These are phyloP conservation scores for Eimeria sp. DNA, from an alignment of 169 alveolate species.

Conservation along the genomic window DNA sequence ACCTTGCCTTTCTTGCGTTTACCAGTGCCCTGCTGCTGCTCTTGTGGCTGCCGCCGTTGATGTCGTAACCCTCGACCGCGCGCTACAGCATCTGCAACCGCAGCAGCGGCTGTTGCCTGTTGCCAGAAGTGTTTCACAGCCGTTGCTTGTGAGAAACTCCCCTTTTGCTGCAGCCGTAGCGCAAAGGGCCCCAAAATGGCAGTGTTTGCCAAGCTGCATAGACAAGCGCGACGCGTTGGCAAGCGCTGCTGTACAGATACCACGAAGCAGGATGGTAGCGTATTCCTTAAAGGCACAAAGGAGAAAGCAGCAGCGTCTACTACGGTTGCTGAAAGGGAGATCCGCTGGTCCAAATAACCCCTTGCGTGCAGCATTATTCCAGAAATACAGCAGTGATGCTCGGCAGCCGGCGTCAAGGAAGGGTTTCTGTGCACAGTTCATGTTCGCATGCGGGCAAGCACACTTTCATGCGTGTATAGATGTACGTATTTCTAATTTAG, in stretches of 20 bases:
- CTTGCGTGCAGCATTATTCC: not conserved
- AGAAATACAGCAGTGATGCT: not conserved
- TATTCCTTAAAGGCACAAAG: not conserved
- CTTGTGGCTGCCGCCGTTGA: not conserved
- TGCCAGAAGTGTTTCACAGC: not conserved
- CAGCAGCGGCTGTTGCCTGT: slow-evolving; percentile 24
- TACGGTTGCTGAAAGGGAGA: not conserved
- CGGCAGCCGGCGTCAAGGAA: not conserved
- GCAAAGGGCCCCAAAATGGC: not conserved
- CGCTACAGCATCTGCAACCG: slow-evolving; percentile 8
- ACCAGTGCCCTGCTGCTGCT: slow-evolving; percentile 8
- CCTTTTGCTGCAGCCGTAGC: not conserved
- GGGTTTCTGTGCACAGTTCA: not conserved
- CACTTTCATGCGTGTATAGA: not conserved
- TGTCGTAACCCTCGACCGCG: not conserved
- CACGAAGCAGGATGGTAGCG: not conserved
- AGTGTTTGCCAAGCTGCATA: not conserved
- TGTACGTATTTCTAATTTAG: not conserved
- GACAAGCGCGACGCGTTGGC: not conserved
- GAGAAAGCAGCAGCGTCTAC: not conserved
- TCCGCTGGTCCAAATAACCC: not conserved
- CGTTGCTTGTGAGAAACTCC: not conserved
- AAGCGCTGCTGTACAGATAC: not conserved
- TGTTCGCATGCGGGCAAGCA: not conserved
- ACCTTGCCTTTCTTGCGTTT: not conserved